Base-by-base conservation (phyloP, 2,329 filamentous ascomycete genomes). In the Colletotrichum spinosum region DNA sequence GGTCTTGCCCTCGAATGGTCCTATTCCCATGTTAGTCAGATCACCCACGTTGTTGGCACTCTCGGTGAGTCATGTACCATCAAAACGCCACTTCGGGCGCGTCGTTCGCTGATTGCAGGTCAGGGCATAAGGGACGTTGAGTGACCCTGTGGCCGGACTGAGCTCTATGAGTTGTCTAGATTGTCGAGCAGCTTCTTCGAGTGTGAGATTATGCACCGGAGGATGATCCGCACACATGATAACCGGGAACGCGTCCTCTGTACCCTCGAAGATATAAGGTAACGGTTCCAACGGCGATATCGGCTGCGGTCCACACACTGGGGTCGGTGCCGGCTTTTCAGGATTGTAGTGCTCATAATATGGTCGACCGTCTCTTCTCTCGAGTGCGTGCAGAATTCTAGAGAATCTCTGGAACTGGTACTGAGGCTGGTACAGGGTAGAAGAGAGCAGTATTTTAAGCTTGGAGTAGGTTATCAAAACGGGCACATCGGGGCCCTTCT, bases 391-490 rank as follows among this genome's bases (percentile, higher is more conserved):
- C n/a, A 85, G 73, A 3, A 81, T 76, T 3, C 69, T 58, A 13
- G 85, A 83, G 46, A 86, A 75, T 25, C 65, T 69, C 25, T 75
- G 74, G 65, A 85, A 84, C 45, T 72, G 72, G 54, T 69, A 68
- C 7, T 83, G 75, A 1, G 84, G 84, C 44, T 75, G 74, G 70
- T 86, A 86, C 34, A 86, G 70, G 2, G 77, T 72, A 2, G 75
- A 73, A 6, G 79, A 77, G 13, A 83, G 78, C 8, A 84, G 73
- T 8, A 74, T 72, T 69, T 82, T 81, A 41, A 86, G 68, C 54
- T 79, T 78, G 41, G 79, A 81, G 75, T 84, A 85, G 2, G 83
- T 85, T 55, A 87, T 72, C n/a, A 86, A 69, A 61, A 80, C 75
- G 0, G 84, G 83, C 35, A 85, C 74, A 17, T 78, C 77, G 0